A percentile compares a stretch with the other conserved stretches of the same genome.
Conservation (phyloP, 805 yeast genomes). For the Yamadazyma paraphyllophila region DNA sequence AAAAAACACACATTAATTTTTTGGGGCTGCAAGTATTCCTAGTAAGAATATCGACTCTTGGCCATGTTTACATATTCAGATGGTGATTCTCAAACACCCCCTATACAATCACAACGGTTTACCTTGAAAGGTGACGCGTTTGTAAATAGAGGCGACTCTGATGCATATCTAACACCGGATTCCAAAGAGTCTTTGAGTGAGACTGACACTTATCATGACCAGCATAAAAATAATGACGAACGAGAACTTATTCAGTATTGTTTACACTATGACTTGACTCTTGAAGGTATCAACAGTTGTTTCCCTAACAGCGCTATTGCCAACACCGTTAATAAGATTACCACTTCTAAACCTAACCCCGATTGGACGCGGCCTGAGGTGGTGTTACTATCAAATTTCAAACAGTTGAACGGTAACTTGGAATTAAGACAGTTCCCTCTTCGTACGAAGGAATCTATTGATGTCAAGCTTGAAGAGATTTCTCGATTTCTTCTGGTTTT, state of each 20-base stretch:
- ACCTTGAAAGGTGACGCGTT: conserved; percentile 4
- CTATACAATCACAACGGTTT: not conserved
- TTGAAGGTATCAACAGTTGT: not conserved
- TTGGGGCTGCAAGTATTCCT: conserved; percentile 1
- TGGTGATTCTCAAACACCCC: conserved; percentile 2
- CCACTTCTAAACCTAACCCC: not conserved
- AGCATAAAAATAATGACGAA: conserved; percentile 7
- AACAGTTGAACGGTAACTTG: not conserved
- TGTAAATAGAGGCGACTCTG: conserved; percentile 1
- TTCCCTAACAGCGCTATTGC: conserved; percentile 7
- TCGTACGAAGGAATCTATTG: not conserved
- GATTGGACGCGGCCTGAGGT: conserved; percentile 10
- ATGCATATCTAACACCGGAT: conserved; percentile 15
- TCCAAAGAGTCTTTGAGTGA: conserved; percentile 16
- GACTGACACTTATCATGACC: conserved; percentile 8
- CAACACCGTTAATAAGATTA: not conserved
- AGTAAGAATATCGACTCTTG: too few species aligned
- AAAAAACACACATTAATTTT: not conserved
- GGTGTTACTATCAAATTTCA: conserved; percentile 5
- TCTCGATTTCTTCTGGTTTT: not conserved
- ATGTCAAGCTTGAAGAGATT: not conserved
- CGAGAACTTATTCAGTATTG: conserved; percentile 6
- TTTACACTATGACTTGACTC: conserved; percentile 13
- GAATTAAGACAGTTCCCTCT: not conserved
- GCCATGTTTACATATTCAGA: not conserved